phyloP scores from a whole-genome alignment of 129 eudicot species.

The Scalesia atractyloides region DNA sequence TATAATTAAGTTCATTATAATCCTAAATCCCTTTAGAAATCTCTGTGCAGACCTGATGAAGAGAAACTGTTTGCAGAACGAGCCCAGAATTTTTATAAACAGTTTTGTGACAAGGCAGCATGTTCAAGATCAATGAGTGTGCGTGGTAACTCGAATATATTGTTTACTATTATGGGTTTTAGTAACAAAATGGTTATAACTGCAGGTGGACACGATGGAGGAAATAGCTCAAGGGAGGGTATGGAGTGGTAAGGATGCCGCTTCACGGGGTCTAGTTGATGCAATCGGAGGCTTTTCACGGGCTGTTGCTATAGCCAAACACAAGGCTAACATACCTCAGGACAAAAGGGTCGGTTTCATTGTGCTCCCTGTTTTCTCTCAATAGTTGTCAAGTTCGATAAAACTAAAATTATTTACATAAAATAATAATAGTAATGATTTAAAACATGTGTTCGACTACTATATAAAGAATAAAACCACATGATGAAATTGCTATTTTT shows the following conservation, averaged over 20 bases:
- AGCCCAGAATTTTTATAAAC: slow-evolving; percentile 59
- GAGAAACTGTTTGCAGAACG: slow-evolving; percentile 75
- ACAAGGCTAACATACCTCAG: slow-evolving; percentile 77
- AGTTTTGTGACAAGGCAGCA: slow-evolving; percentile 88
- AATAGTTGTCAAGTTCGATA: neutral
- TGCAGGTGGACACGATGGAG: slow-evolving; percentile 88
- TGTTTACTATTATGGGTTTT: neutral
- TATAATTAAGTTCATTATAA: neutral
- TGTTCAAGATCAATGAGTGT: slow-evolving; percentile 89
- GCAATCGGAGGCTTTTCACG: slow-evolving; percentile 88
- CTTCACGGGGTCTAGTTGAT: slow-evolving; percentile 81
- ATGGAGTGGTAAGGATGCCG: slow-evolving; percentile 90
- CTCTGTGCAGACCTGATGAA: slow-evolving; percentile 72
- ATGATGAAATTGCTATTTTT: too few species aligned
- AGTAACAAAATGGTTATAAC: slow-evolving; percentile 4
- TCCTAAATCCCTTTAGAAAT: neutral
- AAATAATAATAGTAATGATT: neutral
- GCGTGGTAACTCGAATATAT: slow-evolving; percentile 19
- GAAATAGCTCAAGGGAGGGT: slow-evolving; percentile 97
- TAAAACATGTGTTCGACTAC: neutral
- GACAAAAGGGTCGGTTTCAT: slow-evolving; percentile 50
- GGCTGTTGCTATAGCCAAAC: slow-evolving; percentile 93
- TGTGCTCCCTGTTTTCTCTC: neutral
- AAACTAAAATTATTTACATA: neutral
- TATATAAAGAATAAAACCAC: neutral